Base-by-base conservation (phyloP, 139 green algal genomes). In the Coelastrella sp. region DNA sequence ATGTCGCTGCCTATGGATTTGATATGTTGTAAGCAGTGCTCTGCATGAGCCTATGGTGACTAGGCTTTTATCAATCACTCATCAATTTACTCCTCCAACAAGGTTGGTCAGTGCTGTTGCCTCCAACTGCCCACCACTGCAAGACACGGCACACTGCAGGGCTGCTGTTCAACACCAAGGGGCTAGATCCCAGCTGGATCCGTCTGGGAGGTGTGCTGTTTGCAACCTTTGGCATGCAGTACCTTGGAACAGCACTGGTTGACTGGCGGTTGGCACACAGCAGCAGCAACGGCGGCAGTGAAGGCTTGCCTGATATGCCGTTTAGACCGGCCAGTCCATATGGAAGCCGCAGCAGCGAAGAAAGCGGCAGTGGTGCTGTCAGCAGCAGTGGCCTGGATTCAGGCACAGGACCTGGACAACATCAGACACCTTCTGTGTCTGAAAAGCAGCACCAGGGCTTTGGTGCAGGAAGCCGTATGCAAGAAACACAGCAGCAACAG, bases 141-240 rank as follows among this genome's bases (percentile, higher is more conserved):
- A 78, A 70, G 4, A 70, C 63, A 20, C 0, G 59, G 76, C 73
- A 10, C 10, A 57, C 57, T 35, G 57, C 66, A 57, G 78, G 93
- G 10, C 81, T 94, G 56, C 91, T 95, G 68, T 94, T 94, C 58
- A 63, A 91, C 35, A 58, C 80, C 0, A 58, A 73, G 8, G 17
- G 58, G 0, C 89, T 95, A 10, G 22, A 87, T 0, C 75, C 22
- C 0, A 91, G 84, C 19, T 95, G 93, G 93, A 94, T 95, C 20
- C 84, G 91, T 3, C 90, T 95, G 14, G 93, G 93, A 25, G 93
- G 93, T 9, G 92, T 95, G 27, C 91, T 95, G 6, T 94, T 95
- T 61, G 58, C 92, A 0, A 85, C 91, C 11, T 93, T 95, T 63
- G 93, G 93, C 20, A 49, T 88, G 59, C 73, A 90, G 59, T 84